Base-by-base conservation (phyloP, 306 rosid genomes). In the Begonia loranthoides region DNA sequence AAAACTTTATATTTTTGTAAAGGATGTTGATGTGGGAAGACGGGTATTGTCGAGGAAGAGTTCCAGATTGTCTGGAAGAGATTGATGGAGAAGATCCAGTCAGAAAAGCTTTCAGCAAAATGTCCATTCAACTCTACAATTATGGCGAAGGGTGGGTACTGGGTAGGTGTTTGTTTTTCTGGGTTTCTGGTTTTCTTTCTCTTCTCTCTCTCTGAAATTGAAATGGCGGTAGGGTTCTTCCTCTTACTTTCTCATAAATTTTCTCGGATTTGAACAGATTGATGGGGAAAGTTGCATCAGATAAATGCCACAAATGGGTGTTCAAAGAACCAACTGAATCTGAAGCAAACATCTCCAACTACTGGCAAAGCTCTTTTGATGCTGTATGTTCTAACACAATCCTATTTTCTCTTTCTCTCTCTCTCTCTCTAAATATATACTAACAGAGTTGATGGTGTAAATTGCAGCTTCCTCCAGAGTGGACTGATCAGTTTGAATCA, bases 131-230 rank as follows among this genome's bases (percentile, higher is more conserved):
- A 69, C 59, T 92, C 62, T 92, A 92, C 83, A 92, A 92, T 81
- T 92, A 92, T 73, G 99, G 99, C 87, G 99, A 92, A 87, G 99
- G 99, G 99, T 92, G 96, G 96, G 99, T 92, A 79, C 92, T 88
- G 81, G 95, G 99, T 92, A 92, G 81, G 96, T 61, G 58, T 61
- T 49, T 43, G 49, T 45, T 46, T 33, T 57, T 17, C 49, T 7
- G 36, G 36, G 36, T 28, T 28, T 28, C 36, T 28, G 36, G 8
- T 28, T 28, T 1, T 28, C 36, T 28, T 8, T 45, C 38, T 66
- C 38, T 13, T 46, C 49, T 66, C 24, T 61, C 47, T 49, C 50
- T 44, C 44, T 62, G 44, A 58, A 15, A 17, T 53, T 53, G 34
- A 60, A 28, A 28, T 28, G 9, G 36, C 36, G 4, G 36, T 28